Conservation (phyloP, 2,329 filamentous ascomycete genomes). For the Penicillium rolfsii region DNA sequence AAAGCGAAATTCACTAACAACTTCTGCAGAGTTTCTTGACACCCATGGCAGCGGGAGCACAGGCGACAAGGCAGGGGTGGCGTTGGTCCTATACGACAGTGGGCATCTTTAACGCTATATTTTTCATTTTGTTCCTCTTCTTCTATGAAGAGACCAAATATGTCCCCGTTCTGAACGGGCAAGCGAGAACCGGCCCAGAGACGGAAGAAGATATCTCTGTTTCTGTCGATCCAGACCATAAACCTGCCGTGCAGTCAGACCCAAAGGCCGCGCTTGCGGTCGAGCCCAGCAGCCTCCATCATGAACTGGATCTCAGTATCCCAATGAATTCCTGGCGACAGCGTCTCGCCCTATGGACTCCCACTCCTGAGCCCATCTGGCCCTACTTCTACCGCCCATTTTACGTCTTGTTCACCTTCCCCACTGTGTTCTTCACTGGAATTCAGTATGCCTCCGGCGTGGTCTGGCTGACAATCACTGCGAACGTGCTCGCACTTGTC, state of each 20-base stretch:
- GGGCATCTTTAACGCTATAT: slow-evolving; percentile 36
- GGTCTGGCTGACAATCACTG: slow-evolving; percentile 40
- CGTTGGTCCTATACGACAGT: slow-evolving; percentile 43
- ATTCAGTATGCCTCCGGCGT: slow-evolving; percentile 47
- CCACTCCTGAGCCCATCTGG: slow-evolving; percentile 34
- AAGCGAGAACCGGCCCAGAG: neutral
- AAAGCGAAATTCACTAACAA: neutral
- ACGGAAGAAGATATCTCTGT: slow-evolving; percentile 6
- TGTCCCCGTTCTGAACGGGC: slow-evolving; percentile 20
- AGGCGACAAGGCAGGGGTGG: slow-evolving; percentile 41
- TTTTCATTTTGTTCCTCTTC: slow-evolving; percentile 38
- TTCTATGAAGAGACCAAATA: slow-evolving; percentile 46
- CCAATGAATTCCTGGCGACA: slow-evolving; percentile 33
- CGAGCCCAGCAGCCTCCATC: slow-evolving; percentile 15
- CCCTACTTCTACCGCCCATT: slow-evolving; percentile 39
- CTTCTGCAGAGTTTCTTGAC: slow-evolving; percentile 34
- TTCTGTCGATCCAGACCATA: neutral
- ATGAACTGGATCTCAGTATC: slow-evolving; percentile 34
- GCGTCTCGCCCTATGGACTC: slow-evolving; percentile 31
- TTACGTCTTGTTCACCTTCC: slow-evolving; percentile 38
- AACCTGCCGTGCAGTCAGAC: slow-evolving; percentile 13
- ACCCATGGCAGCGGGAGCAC: slow-evolving; percentile 40
- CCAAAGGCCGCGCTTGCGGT: slow-evolving; percentile 13
- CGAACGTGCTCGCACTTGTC: slow-evolving; percentile 39
- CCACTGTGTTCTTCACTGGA: slow-evolving; percentile 46